Conservation (phyloP, 2,329 filamentous ascomycete genomes). For the Neonectria faginata region DNA sequence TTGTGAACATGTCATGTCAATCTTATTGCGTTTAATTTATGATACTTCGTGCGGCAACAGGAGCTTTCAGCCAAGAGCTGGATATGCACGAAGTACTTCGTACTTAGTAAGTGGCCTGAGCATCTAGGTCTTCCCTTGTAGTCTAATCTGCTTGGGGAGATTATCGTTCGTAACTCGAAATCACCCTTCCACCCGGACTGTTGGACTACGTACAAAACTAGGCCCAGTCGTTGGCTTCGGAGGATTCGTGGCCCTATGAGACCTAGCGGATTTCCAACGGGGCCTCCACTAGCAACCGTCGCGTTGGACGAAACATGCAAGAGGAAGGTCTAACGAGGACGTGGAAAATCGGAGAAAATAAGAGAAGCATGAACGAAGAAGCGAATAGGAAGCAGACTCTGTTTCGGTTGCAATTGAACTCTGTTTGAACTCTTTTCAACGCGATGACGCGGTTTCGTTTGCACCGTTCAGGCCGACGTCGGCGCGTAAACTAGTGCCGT, state of each 20-base stretch:
- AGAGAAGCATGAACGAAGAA: background rate
- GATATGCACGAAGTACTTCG: background rate
- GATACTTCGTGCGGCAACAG: background rate
- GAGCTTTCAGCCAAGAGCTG: background rate
- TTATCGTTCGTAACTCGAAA: background rate
- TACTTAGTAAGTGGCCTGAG: background rate
- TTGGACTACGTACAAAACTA: background rate
- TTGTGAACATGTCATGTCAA: background rate
- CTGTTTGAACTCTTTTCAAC: background rate
- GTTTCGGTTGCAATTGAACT: background rate
- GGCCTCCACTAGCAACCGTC: slow-evolving; percentile 27
- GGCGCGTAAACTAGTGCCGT: slow-evolving; percentile 17
- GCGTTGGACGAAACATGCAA: slow-evolving; percentile 1
- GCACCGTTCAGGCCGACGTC: slow-evolving; percentile 33
- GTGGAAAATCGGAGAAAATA: background rate
- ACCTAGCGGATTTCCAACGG: slow-evolving; percentile 37
- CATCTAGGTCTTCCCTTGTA: background rate
- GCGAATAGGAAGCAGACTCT: background rate
- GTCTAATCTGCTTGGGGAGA: background rate
- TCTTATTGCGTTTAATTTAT: background rate
- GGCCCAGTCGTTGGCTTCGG: slow-evolving; percentile 23
- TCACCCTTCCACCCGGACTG: slow-evolving; percentile 1
- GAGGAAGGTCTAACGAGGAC: background rate
- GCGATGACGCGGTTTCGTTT: background rate
- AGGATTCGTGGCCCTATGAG: slow-evolving; percentile 40